Base-by-base conservation (phyloP, 345 rosid genomes). In the Sonneratia alba region DNA sequence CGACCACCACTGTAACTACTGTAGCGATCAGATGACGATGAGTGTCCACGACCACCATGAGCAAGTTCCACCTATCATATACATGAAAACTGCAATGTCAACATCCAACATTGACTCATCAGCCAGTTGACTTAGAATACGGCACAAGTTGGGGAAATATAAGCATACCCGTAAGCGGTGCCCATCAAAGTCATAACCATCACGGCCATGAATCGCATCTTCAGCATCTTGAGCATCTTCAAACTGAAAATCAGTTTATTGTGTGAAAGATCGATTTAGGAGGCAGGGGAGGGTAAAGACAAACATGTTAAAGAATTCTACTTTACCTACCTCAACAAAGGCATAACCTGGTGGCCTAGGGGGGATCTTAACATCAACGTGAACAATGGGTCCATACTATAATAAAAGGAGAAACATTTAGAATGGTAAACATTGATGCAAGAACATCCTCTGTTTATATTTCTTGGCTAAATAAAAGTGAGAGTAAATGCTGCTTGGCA, bases 311-410 rank as follows among this genome's bases (percentile, higher is more conserved):
- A 61, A 22, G 16, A 8, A 36, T 34, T 40, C 45, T 9, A 42
- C 13, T 13, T 21, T 36, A 75, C 85, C 73, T 55, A 87, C 99
- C 94, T 96, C 99, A 32, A 96, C 96, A 75, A 96, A 96, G 22
- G 98, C 98, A 89, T 96, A 96, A 77, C 98, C 98, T 21, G 98
- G 99, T 62, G 99, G 98, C 80, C 99, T 88, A 59, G 98, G 99
- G 45, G 99, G 99, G 76, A 92, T 81, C 83, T 96, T 96, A 86
- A 96, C 80, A 67, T 92, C 99, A 51, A 96, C 90, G 78, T 90
- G 91, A 43, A 83, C 88, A 72, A 95, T 83, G 38, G 92, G 92
- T 64, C 99, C 99, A 83, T 95, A 95, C 99, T 92, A 83, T 85
- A 80, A 70, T 67, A 27, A 45, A 68, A 55, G 34, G 6, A n/a